These are phyloP conservation scores for Fusarium begoniae DNA, from an alignment of 2,329 filamentous ascomycete genomes.

Conservation along the genomic window DNA sequence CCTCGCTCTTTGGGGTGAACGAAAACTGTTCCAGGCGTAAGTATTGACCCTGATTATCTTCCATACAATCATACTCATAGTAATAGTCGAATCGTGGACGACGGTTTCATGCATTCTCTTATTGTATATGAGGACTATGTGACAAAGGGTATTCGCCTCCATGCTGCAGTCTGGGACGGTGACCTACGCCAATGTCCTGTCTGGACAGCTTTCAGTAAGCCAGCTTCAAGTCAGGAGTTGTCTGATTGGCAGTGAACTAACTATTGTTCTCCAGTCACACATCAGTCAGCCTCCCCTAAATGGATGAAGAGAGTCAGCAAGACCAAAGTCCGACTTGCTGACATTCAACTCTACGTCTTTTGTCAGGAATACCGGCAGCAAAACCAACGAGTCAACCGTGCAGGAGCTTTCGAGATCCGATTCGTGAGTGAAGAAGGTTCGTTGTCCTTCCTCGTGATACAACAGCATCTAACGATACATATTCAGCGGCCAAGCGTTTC, in stretches of 20 bases:
- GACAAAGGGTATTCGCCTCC: conserved; percentile 61
- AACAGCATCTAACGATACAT: conserved; percentile 12
- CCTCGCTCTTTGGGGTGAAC: conserved; percentile 58
- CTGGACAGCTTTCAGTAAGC: conserved; percentile 71
- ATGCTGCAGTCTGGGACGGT: conserved; percentile 65
- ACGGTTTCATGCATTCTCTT: conserved; percentile 62
- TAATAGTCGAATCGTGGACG: conserved; percentile 64
- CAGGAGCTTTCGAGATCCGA: conserved; percentile 60
- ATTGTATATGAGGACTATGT: conserved; percentile 62
- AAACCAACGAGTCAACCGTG: conserved; percentile 59
- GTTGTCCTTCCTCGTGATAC: conserved; percentile 1
- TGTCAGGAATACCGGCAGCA: conserved; percentile 64
- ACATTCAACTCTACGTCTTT: conserved; percentile 68
- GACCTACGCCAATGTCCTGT: conserved; percentile 64
- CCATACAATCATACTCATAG: conserved; percentile 6
- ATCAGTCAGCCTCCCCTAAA: conserved; percentile 56
- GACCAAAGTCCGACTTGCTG: conserved; percentile 60
- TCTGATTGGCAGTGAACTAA: background rate
- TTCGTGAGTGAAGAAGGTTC: conserved; percentile 57
- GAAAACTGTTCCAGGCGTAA: conserved; percentile 65
- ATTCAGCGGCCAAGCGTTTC: conserved; percentile 47
- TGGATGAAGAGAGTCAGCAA: conserved; percentile 62
- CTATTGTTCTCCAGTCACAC: conserved; percentile 55
- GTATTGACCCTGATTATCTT: conserved; percentile 30
- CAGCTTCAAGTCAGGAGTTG: background rate